A percentile compares a stretch with the other conserved stretches of the same genome.
These are phyloP conservation scores for Carallia pectinifolia DNA, from an alignment of 345 rosid genomes.

Conservation along the genomic window DNA sequence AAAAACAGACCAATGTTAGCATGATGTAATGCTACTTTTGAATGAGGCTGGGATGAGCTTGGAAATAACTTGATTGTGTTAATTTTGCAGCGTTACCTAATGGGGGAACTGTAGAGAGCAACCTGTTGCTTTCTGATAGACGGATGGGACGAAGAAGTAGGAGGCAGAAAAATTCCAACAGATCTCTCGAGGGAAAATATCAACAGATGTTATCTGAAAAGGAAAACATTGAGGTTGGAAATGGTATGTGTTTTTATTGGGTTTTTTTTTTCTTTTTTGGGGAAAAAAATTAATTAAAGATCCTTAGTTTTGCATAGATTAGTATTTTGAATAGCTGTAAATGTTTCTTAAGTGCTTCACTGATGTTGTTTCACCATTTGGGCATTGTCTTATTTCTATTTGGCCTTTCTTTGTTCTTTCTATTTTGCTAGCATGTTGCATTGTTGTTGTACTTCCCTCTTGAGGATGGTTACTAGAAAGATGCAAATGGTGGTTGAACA, in stretches of 20 bases:
- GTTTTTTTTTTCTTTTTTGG: not conserved
- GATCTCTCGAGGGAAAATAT: slow-evolving; percentile 50
- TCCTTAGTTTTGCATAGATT: not conserved
- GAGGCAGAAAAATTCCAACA: slow-evolving; percentile 65
- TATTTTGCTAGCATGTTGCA: not conserved
- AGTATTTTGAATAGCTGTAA: not conserved
- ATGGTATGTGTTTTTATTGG: slow-evolving; percentile 15
- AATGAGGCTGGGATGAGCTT: slow-evolving; percentile 5
- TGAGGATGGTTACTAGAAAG: not conserved
- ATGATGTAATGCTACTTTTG: slow-evolving; percentile 6
- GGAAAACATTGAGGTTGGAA: slow-evolving; percentile 44
- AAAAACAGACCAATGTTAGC: slow-evolving; percentile 51
- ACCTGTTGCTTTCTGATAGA: slow-evolving; percentile 44
- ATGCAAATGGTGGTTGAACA: not conserved
- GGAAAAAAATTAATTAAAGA: not conserved
- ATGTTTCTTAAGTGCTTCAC: slow-evolving; percentile 3
- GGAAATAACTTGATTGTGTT: slow-evolving; percentile 13
- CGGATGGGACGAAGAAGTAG: slow-evolving; percentile 67
- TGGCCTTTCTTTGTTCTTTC: not conserved
- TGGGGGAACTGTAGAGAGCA: slow-evolving; percentile 43
- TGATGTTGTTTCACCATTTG: not conserved
- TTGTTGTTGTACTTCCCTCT: not conserved
- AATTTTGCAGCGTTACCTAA: slow-evolving; percentile 43
- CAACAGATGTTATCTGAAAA: slow-evolving; percentile 40
- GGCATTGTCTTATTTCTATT: not conserved